These are phyloP conservation scores for Hypericum androsaemum DNA, from an alignment of 345 rosid species.

Conservation along the genomic window DNA sequence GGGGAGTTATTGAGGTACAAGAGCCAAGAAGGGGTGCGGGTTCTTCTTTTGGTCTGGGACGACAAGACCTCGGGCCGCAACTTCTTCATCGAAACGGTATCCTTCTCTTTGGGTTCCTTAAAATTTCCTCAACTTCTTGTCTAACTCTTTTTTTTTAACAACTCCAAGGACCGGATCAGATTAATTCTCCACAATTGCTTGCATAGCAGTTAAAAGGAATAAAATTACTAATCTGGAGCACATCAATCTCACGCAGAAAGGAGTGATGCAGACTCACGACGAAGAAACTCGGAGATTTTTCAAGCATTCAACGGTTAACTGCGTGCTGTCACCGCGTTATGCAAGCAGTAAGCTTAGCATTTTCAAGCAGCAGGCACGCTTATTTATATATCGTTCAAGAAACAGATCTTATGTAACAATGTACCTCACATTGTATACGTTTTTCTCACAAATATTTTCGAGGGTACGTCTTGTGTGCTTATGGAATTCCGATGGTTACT, in stretches of 20 bases:
- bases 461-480: not conserved
- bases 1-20: constrained; percentile 77
- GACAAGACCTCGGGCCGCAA: constrained; percentile 83
- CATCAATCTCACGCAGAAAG: constrained; percentile 28
- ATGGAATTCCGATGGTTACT: not conserved
- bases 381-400: constrained; percentile 13
- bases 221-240: too few relatives aligned
- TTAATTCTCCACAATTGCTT: too few relatives aligned
- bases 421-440: not conserved
- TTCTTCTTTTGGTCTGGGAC: constrained; percentile 79
- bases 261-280: constrained; percentile 73
- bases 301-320: constrained; percentile 58
- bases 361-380: constrained; percentile 74
- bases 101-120: not conserved
- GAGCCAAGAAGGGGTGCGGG: constrained; percentile 81
- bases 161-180: not conserved
- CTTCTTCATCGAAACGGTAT: constrained; percentile 61
- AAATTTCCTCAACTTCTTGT: not conserved
- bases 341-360: constrained; percentile 82
- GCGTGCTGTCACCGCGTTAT: constrained; percentile 64
- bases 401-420: not conserved
- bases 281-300: constrained; percentile 66
- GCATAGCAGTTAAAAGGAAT: too few relatives aligned
- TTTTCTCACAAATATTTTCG: not conserved
- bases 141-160: not conserved